Base-by-base conservation (phyloP, 768 basidiomycete species). In the Phaeotremella fagi region DNA sequence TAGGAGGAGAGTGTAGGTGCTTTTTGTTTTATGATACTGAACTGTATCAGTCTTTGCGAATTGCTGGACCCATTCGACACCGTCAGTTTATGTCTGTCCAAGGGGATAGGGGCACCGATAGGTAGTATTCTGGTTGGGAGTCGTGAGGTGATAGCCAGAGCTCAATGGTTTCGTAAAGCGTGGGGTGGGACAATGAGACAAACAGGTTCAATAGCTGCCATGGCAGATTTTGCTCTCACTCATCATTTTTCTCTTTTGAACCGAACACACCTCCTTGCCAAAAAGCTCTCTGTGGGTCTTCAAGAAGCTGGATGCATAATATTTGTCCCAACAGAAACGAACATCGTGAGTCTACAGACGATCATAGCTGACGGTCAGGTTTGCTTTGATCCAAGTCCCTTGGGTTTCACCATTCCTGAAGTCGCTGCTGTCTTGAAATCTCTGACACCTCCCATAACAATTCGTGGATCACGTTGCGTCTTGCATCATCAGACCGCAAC, bases 151-250 rank as follows among this genome's bases (percentile, higher is more conserved):
- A 91, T 98, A 68, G 70, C 67, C 16, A 64, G 61, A 63, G 90
- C 90, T 1, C 81, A 85, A 16, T 84, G 87, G 83, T 87, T 95
- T 79, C 81, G 91, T 50, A 98, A 97, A 77, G 79, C 89, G 23
- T 90, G 97, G 61, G 94, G 94, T 27, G 92, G 90, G 24, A 90
- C 89, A 37, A 89, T 97, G 83, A 82, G 94, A 25, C 94, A 99
- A 77, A 89, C 85, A 15, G 92, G 94, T 46, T 77, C 86, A 33
- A 78, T 95, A 38, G 83, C 86, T 3, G 90, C 84, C 7, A 83
- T 83, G 5, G 89, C 87, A 2, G 87, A 89, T n/a, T 91, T 88
- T 68, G 88, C 89, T 9, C 77, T 97, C 50, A 84, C 85, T 5
- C 75, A 90, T 76, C 86, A 91, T 73, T 86, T 94, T 70, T 82